Evolutionary conservation across 805 yeast genomes (phyloP).

Genomic region (Yarrowia alimentaria): DNA sequence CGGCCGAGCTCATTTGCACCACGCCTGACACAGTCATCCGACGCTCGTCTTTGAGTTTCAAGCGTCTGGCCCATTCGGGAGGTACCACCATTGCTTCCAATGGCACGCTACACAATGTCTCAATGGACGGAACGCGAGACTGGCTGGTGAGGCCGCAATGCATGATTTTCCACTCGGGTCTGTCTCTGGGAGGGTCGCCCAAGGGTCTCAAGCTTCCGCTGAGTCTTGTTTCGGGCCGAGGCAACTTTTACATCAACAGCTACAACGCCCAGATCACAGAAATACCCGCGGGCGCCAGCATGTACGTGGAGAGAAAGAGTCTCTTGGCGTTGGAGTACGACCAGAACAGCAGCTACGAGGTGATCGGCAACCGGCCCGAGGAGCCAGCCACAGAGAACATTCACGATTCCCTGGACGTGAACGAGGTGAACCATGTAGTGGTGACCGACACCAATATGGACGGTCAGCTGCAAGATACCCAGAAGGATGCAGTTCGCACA

Average conservation of each 20-base stretch:
- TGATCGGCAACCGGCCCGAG: neutral
- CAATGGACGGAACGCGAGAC: constrained; percentile 24
- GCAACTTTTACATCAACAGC: constrained; percentile 16
- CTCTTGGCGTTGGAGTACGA: constrained; percentile 19
- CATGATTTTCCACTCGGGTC: constrained; percentile 5
- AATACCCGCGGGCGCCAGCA: neutral
- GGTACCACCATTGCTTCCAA: constrained; percentile 13
- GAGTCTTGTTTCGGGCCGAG: constrained; percentile 14
- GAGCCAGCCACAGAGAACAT: neutral
- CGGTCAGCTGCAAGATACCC: too few species aligned
- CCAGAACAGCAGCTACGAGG: constrained; percentile 1
- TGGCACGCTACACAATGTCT: constrained; percentile 8
- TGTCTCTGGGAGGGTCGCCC: neutral
- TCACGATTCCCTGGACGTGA: constrained; percentile 2
- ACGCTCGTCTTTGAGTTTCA: neutral
- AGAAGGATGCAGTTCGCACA: too few species aligned
- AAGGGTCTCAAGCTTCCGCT: neutral
- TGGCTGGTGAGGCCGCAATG: constrained; percentile 12
- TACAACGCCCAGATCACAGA: constrained; percentile 23
- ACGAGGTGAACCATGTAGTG: too few species aligned
- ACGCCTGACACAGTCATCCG: constrained; percentile 1
- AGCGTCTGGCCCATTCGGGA: neutral
- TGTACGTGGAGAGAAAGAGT: constrained; percentile 6
- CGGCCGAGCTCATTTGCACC: constrained; percentile 11
- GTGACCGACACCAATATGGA: too few species aligned